Evolutionary conservation across 2,329 filamentous ascomycete species (phyloP), one percentile per base, ranked within the genome.

Genomic region (Epichloe typhina): DNA sequence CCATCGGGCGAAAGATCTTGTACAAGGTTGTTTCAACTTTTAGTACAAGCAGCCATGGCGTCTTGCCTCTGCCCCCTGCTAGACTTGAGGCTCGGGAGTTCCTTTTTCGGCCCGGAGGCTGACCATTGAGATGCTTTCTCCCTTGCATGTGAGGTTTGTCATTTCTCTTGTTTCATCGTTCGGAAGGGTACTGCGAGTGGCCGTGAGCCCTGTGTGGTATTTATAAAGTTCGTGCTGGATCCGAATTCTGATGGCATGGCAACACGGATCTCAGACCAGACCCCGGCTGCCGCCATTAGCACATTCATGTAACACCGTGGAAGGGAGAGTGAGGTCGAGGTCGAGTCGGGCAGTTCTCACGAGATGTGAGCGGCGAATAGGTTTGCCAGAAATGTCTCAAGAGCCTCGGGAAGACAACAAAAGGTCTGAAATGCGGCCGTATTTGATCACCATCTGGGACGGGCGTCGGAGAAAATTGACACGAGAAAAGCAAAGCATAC

Each of bases 81-180:
- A 17, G 21, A 23, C 35, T 46, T 41, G n/a, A 46, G 41, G 45
- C 41, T n/a, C 15, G 46, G 19, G 36, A 4, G 21, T 52, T 52
- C 38, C 38, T 52, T 52, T 47, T 43, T 46, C 31, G 35, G 12
- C 7, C 15, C 31, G 37, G 44, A 40, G 45, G 35, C 33, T 45
- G 35, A 46, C 50, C 46, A 46, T 26, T 39, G 13, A 47, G 21
- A 33, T 12, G 41, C 41, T 41, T 21, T 39, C 50, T 52, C 51
- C 51, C 51, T 52, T 50, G 51, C 51, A 31, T 52, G 9, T 19
- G 37, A 42, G 15, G 37, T 19, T 21, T n/a, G 7, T n/a, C 36
- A 17, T 17, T 37, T 19, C 39, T 33, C 23, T 31, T 15, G 13
- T 13, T n/a, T 17, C 33, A 15, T 36, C 33, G 17, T 31, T 31